phyloP scores from a whole-genome alignment of 1,284 basidiomycete species.

The Coniferiporia sulphurascens region DNA sequence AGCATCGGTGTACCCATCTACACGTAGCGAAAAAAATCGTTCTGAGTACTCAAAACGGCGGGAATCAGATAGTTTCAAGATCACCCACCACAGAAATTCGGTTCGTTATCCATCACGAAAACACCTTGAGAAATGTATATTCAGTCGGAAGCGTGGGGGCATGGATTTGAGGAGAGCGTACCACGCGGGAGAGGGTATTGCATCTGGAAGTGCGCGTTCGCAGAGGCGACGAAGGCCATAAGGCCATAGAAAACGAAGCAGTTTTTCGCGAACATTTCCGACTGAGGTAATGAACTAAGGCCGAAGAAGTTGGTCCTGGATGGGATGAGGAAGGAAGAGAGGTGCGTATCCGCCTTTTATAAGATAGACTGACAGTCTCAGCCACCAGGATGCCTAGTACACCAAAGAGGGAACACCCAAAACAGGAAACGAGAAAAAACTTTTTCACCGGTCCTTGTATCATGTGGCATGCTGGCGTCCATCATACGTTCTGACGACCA shows the following conservation, averaged over 20 bases:
- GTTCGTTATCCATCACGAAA: slow-evolving; percentile 49
- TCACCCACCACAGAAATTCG: slow-evolving; percentile 42
- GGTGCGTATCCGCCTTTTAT: neutral
- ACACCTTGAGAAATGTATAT: slow-evolving; percentile 43
- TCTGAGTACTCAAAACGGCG: neutral
- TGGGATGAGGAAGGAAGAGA: neutral
- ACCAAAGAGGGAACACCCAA: neutral
- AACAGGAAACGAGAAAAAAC: slow-evolving; percentile 19
- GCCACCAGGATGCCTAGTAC: neutral
- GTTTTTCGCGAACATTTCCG: neutral
- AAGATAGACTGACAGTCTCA: neutral
- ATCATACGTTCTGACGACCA: too few species aligned
- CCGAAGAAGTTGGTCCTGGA: neutral
- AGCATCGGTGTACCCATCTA: slow-evolving; percentile 44
- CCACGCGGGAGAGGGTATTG: slow-evolving; percentile 57
- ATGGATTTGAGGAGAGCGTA: neutral
- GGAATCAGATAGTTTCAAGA: neutral
- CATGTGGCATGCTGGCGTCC: too few species aligned
- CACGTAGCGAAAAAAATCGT: neutral
- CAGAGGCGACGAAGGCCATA: slow-evolving; percentile 31
- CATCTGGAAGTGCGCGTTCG: slow-evolving; percentile 57
- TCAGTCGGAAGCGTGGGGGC: neutral
- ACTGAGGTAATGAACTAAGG: neutral
- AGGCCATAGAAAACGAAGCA: slow-evolving; percentile 5
- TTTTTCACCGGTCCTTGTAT: neutral